Evolutionary conservation across 1,139 yeast species (phyloP).

Genomic region (Candida albicans): DNA sequence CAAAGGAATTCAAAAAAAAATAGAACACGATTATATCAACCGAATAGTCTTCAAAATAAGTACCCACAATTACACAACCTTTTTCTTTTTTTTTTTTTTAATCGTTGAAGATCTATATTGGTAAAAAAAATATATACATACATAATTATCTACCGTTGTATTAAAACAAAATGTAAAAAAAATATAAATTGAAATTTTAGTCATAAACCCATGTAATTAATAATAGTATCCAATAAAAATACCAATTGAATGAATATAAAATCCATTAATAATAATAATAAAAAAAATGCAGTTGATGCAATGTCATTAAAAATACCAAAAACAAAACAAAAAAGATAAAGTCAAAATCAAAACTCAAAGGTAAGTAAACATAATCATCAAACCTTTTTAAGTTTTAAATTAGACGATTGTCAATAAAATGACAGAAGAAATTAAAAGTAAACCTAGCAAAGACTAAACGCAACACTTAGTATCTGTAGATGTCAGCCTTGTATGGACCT

Average conservation of each 20-base stretch:
- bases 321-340: conserved; percentile 19
- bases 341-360: conserved; percentile 2
- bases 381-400: no score
- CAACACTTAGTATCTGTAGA: conserved; percentile 83
- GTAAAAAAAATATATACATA: conserved; percentile 12
- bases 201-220: background rate
- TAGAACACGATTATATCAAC: no score
- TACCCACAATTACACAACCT: no score
- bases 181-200: background rate
- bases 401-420: no score
- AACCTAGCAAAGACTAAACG: conserved; percentile 15
- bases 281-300: conserved; percentile 50
- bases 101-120: conserved; percentile 15
- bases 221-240: no score
- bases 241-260: no score
- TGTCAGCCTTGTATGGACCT: conserved; percentile 99
- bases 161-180: conserved; percentile 7
- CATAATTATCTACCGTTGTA: conserved; percentile 14
- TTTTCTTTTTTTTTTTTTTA: conserved; percentile 3
- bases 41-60: no score
- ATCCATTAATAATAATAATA: conserved; percentile 15
- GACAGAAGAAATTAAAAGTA: conserved; percentile 9
- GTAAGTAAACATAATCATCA: no score
- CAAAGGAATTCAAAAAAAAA: no score
- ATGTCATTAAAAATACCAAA: conserved; percentile 21